These are phyloP conservation scores for Volvox reticuliferus DNA, from an alignment of 139 green algal genomes.

Conservation along the genomic window DNA sequence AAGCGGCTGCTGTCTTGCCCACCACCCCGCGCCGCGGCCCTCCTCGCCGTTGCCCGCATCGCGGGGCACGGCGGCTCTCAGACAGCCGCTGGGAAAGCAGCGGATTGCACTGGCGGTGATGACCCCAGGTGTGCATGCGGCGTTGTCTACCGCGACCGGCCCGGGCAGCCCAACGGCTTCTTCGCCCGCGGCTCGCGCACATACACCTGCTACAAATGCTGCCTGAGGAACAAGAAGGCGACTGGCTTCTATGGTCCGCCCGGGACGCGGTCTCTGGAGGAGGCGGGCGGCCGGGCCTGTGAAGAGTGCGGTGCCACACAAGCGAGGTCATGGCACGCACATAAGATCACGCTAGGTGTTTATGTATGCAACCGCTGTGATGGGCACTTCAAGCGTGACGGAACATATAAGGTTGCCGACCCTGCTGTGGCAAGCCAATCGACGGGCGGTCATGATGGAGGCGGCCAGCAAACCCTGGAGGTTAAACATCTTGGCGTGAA, in stretches of 20 bases:
- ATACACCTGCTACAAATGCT: conserved; percentile 13
- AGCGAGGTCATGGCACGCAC: not conserved
- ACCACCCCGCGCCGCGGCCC: not conserved
- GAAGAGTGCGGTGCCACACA: not conserved
- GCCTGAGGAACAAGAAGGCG: not conserved
- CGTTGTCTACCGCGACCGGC: not conserved
- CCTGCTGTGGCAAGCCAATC: not conserved
- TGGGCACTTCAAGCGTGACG: not conserved
- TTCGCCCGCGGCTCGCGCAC: not conserved
- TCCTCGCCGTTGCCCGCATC: not conserved
- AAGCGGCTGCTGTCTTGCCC: not conserved
- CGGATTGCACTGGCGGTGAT: not conserved
- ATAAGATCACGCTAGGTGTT: not conserved
- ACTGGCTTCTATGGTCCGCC: conserved; percentile 14
- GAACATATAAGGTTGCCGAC: not conserved
- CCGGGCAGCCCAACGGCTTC: not conserved
- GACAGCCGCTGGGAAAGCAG: not conserved
- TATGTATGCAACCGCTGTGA: not conserved
- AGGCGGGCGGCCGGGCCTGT: conserved; percentile 18
- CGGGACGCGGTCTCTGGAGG: not conserved
- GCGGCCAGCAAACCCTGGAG: not conserved
- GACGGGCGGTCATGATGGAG: not conserved
- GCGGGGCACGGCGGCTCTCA: not conserved
- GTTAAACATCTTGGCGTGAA: not conserved
- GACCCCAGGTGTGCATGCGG: not conserved